Conservation (phyloP, 2,329 filamentous ascomycete species). For the Cladosporium sp. region DNA sequence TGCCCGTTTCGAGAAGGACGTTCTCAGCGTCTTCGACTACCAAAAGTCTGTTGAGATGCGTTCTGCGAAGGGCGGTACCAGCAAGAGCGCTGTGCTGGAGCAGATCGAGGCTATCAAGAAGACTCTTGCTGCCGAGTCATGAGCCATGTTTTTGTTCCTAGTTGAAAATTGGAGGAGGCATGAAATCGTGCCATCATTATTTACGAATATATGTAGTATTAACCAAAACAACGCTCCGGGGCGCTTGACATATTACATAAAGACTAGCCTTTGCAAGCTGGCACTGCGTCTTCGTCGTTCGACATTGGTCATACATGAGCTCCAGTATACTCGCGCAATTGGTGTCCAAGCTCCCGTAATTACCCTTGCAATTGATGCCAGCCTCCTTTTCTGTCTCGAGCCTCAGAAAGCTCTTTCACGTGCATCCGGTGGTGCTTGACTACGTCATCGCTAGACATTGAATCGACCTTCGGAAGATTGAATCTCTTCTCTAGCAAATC, state of each 20-base stretch:
- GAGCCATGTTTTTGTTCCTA: not conserved
- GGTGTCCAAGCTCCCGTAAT: not conserved
- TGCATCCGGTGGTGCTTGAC: not conserved
- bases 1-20: conserved; percentile 67
- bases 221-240: not conserved
- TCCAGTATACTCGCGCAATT: not conserved
- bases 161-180: not conserved
- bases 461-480: not conserved
- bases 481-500: not conserved
- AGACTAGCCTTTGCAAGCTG: not conserved
- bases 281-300: not conserved
- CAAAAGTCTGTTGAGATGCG: conserved; percentile 80
- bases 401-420: not conserved
- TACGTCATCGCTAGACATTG: not conserved
- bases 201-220: conserved; percentile 11
- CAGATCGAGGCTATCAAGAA: conserved; percentile 59
- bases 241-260: not conserved
- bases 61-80: conserved; percentile 75
- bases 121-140: conserved; percentile 34
- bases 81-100: conserved; percentile 64
- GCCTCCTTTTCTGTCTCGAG: not conserved
- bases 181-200: not conserved
- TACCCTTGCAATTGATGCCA: not conserved
- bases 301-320: not conserved
- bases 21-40: conserved; percentile 73